Evolutionary conservation across 1,139 yeast genomes (phyloP).

Genomic region (Debaryomyces sp.): DNA sequence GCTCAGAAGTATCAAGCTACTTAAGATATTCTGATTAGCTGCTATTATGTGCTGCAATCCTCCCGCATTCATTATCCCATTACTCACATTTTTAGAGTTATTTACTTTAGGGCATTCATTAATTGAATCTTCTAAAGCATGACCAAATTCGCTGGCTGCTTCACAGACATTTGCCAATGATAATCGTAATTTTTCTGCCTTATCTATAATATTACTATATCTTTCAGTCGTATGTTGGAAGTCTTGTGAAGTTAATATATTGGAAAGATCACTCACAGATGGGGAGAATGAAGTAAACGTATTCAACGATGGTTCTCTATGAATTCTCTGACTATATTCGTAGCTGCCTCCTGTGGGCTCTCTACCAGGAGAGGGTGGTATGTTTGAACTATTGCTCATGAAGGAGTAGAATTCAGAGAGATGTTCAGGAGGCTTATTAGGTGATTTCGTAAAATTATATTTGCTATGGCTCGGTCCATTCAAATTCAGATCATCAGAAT

Average conservation of each 20-base stretch:
- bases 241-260: constrained; percentile 61
- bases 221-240: constrained; percentile 50
- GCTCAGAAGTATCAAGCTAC: constrained; percentile 53
- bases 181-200: constrained; percentile 54
- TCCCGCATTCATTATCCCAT: constrained; percentile 71
- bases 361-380: constrained; percentile 12
- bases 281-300: constrained; percentile 49
- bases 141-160: constrained; percentile 76
- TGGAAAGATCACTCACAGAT: constrained; percentile 59
- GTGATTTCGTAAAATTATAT: background rate
- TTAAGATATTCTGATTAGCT: constrained; percentile 74
- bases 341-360: background rate
- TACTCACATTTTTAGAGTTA: constrained; percentile 64
- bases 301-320: constrained; percentile 35
- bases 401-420: constrained; percentile 57
- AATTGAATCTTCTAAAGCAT: constrained; percentile 59
- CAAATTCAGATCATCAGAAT: background rate
- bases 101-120: constrained; percentile 63
- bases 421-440: constrained; percentile 45
- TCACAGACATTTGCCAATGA: constrained; percentile 54
- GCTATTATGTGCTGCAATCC: constrained; percentile 79
- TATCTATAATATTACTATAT: constrained; percentile 49
- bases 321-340: constrained; percentile 7
- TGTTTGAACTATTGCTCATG: constrained; percentile 34
- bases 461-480: background rate